Conservation (phyloP, 768 basidiomycete species). For the Russula griseocarnosa region DNA sequence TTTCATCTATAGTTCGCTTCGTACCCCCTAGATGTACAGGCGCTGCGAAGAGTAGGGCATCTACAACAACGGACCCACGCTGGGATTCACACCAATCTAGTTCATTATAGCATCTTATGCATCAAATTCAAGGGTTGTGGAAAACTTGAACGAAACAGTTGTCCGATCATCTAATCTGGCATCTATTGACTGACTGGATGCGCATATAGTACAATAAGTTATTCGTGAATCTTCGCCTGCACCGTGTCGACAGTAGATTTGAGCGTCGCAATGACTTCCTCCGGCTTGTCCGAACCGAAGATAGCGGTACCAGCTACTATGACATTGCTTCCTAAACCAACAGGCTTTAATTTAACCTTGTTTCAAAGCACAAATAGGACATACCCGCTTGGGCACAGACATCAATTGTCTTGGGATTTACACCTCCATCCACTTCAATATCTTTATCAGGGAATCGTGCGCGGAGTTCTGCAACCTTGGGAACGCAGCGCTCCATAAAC, state of each 20-base stretch:
- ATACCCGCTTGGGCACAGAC: constrained; percentile 85
- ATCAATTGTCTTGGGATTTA: constrained; percentile 86
- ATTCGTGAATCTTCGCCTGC: constrained; percentile 45
- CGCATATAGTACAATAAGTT: neutral
- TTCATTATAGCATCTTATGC: constrained; percentile 1
- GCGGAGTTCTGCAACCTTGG: constrained; percentile 89
- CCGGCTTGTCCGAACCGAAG: constrained; percentile 76
- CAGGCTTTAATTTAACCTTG: neutral
- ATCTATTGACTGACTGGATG: neutral
- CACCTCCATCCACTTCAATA: constrained; percentile 97
- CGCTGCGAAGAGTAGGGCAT: constrained; percentile 15
- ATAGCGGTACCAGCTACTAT: constrained; percentile 98
- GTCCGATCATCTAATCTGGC: neutral
- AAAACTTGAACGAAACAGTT: neutral
- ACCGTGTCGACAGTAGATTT: constrained; percentile 68
- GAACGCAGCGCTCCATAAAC: constrained; percentile 87
- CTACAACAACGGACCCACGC: constrained; percentile 2
- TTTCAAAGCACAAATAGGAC: constrained; percentile 27
- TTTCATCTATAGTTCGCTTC: constrained; percentile 20
- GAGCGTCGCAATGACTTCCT: constrained; percentile 66
- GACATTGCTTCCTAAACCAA: constrained; percentile 80
- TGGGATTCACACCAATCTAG: constrained; percentile 13
- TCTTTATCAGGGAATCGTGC: constrained; percentile 88
- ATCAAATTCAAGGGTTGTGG: neutral
- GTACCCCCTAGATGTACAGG: constrained; percentile 11